A percentile compares a stretch with the other conserved stretches of the same genome.
Conservation (phyloP, 2,329 filamentous ascomycete species). For the Lecanoromycetidae sp. region DNA sequence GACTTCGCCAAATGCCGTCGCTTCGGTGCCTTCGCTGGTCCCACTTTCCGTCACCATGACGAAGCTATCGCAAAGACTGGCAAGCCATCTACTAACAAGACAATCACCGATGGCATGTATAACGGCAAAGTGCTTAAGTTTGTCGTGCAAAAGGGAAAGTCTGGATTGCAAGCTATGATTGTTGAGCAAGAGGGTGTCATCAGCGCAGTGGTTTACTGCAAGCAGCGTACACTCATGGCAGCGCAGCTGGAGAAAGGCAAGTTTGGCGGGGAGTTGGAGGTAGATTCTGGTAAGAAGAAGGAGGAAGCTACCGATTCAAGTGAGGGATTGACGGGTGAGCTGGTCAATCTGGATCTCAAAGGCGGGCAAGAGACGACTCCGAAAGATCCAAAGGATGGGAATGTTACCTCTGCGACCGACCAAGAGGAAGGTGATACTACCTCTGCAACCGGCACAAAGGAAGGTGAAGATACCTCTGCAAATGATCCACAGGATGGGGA, state of each 20-base stretch:
- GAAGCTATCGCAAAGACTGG: background rate
- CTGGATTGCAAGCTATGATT: constrained; percentile 7
- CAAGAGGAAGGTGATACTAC: no score
- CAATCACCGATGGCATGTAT: background rate
- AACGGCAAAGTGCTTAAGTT: constrained; percentile 5
- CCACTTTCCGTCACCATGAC: constrained; percentile 11
- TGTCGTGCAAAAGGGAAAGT: background rate
- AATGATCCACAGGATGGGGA: background rate
- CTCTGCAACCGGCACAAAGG: no score
- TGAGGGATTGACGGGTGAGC: no score
- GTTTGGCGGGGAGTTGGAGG: background rate
- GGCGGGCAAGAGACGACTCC: no score
- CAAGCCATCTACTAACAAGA: background rate
- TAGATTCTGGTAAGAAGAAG: background rate
- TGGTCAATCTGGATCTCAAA: no score
- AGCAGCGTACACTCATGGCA: constrained; percentile 49
- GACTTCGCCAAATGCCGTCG: constrained; percentile 1
- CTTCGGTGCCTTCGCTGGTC: constrained; percentile 15
- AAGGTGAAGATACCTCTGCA: no score
- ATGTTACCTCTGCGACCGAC: no score
- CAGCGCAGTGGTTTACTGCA: constrained; percentile 47
- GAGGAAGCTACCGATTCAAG: background rate
- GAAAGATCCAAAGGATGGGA: no score
- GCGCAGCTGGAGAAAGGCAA: constrained; percentile 16
- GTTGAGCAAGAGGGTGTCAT: constrained; percentile 38